A percentile compares a stretch with the other conserved stretches of the same genome.
Conservation (phyloP, 2,329 filamentous ascomycete species). For the Neonectria magnoliae region DNA sequence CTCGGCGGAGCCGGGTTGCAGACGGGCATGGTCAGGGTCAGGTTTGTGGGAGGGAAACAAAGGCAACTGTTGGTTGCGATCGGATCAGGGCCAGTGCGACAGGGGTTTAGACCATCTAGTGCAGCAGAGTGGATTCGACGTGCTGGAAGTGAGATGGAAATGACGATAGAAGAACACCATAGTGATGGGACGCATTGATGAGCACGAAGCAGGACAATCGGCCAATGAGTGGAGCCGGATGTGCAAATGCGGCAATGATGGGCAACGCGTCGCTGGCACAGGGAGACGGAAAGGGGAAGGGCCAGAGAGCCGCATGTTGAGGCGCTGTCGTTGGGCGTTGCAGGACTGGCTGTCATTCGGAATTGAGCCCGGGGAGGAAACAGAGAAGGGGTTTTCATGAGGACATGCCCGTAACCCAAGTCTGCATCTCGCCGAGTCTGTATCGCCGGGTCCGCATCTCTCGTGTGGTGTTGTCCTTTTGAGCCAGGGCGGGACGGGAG, state of each 20-base stretch:
- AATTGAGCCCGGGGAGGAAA: neutral
- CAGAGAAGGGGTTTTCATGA: neutral
- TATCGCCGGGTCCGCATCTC: neutral
- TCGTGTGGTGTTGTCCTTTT: no score
- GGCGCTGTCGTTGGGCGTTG: neutral
- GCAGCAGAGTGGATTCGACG: neutral
- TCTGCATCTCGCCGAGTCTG: neutral
- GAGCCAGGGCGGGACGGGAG: no score
- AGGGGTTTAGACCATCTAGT: neutral
- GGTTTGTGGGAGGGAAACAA: constrained; percentile 7
- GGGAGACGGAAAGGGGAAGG: neutral
- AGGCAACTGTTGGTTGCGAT: neutral
- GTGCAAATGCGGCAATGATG: neutral
- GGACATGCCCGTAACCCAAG: neutral
- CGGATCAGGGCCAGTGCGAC: constrained; percentile 3
- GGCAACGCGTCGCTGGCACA: neutral
- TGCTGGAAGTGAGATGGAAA: neutral
- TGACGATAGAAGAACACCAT: neutral
- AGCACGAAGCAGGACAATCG: neutral
- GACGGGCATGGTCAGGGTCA: constrained; percentile 16
- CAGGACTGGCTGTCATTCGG: neutral
- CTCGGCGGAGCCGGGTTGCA: constrained; percentile 2
- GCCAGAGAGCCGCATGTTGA: neutral
- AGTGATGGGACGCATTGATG: neutral
- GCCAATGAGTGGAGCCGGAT: neutral